Evolutionary conservation across 192 early-diverging fungal genomes (phyloP), one percentile per base, ranked within the genome.

Genomic region (Coemansia reversa): DNA sequence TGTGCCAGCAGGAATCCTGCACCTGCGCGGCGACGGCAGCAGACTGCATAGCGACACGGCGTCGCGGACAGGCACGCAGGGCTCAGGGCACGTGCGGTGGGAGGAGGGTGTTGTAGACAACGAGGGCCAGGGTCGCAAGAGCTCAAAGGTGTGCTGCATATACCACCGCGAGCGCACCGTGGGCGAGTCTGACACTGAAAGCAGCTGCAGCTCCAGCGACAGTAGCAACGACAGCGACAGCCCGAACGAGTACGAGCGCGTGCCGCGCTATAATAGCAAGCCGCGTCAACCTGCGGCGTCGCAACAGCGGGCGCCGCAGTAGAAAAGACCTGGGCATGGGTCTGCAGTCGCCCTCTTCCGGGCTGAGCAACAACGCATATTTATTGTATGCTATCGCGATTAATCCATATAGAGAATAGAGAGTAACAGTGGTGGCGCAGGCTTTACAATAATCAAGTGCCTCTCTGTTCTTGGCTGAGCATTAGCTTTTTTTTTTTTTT

Each of bases 71-170:
- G 27, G 20, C 14, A 3, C 32, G 12, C 74, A 68, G 5, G 65
- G 55, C 12, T 4, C 39, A 45, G 39, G 39, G 14, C 39, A 45
- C 16, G 73, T 84, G 48, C 69, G 60, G 62, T 84, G 83, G 79
- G 58, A 66, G n/a, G 64, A 56, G 24, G 74, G 66, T 33, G 76
- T 72, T 9, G 79, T 84, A 19, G 79, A 84, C 66, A 82, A 84
- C 68, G 83, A 84, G 63, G 28, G 64, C 33, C 47, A 82, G 66
- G 27, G 55, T 28, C 54, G 55, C 47, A 84, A 84, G 60, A 79
- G 74, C 67, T 76, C 73, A 62, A 84, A 84, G 39, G 74, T 84
- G 6, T 82, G 83, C 68, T 84, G 83, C 52, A 84, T 84, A 20
- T 82, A 62, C 60, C 69, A 65, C 32, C 65, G 72, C 45, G 51